phyloP scores from a whole-genome alignment of 768 basidiomycete genomes.

The Serendipita sp. region DNA sequence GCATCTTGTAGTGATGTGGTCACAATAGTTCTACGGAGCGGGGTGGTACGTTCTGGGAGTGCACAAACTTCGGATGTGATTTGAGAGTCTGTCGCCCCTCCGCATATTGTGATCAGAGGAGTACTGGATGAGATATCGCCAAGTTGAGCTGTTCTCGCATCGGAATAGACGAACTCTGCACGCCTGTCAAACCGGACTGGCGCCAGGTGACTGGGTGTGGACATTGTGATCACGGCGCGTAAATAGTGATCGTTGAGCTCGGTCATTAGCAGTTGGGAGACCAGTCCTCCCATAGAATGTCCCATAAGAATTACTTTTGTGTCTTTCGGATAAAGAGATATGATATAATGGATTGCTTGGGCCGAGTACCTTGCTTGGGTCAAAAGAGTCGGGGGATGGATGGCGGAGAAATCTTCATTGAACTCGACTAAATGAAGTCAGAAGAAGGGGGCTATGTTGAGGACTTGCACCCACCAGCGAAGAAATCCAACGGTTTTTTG shows the following conservation, averaged over 20 bases:
- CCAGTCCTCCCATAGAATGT: conserved; percentile 96
- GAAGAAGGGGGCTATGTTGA: neutral
- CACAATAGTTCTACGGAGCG: conserved; percentile 48
- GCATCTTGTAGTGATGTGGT: conserved; percentile 77
- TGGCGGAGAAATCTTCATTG: conserved; percentile 93
- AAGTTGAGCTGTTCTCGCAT: conserved; percentile 20
- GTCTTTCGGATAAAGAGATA: conserved; percentile 50
- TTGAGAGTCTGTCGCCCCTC: conserved; percentile 82
- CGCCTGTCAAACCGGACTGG: conserved; percentile 76
- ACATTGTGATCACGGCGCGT: conserved; percentile 84
- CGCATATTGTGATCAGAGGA: conserved; percentile 71
- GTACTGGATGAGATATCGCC: conserved; percentile 27
- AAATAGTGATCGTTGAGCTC: conserved; percentile 31
- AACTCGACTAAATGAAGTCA: conserved; percentile 52
- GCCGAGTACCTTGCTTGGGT: conserved; percentile 65
- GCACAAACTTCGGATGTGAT: conserved; percentile 82
- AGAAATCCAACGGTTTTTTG: conserved; percentile 62
- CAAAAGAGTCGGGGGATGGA: conserved; percentile 77
- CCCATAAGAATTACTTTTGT: conserved; percentile 65
- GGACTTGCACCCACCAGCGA: conserved; percentile 37
- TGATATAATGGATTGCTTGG: conserved; percentile 56
- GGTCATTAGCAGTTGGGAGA: conserved; percentile 65
- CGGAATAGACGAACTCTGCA: conserved; percentile 55
- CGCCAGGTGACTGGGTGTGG: conserved; percentile 75
- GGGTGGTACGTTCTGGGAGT: conserved; percentile 23